Evolutionary conservation across 768 basidiomycete genomes (phyloP).

Genomic region (Termitomyces sp.): DNA sequence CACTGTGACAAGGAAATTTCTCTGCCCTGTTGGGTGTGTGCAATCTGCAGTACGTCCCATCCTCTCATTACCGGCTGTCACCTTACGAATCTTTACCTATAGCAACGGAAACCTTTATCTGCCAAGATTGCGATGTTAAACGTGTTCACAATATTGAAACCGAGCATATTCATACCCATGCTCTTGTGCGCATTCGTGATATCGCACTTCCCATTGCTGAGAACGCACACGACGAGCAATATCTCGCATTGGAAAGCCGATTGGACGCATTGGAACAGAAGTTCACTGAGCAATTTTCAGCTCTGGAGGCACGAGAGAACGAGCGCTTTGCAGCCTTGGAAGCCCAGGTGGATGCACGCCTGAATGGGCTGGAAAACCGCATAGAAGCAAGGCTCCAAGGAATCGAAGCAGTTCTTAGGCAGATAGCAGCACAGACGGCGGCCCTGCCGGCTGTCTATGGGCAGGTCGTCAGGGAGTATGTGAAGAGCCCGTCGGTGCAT

Average conservation of each 20-base stretch:
- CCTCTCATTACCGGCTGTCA: background rate
- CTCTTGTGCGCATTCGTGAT: constrained; percentile 26
- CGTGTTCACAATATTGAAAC: constrained; percentile 2
- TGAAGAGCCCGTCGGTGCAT: constrained; percentile 7
- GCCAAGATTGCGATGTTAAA: constrained; percentile 26
- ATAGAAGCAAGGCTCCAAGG: constrained; percentile 15
- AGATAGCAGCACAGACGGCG: constrained; percentile 23
- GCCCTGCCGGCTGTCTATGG: constrained; percentile 25
- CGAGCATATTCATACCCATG: constrained; percentile 18
- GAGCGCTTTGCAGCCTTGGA: constrained; percentile 24
- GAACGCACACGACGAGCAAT: constrained; percentile 22
- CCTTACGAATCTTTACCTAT: background rate
- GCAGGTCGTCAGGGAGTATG: constrained; percentile 19
- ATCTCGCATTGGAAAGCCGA: constrained; percentile 26
- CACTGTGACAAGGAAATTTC: constrained; percentile 14
- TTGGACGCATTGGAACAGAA: constrained; percentile 26
- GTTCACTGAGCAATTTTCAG: constrained; percentile 22
- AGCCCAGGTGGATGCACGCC: constrained; percentile 16
- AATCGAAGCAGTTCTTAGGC: constrained; percentile 20
- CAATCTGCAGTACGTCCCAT: constrained; percentile 12
- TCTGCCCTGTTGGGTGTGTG: constrained; percentile 20
- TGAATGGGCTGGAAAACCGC: constrained; percentile 6
- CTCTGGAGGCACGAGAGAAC: constrained; percentile 21
- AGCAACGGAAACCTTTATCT: constrained; percentile 31
- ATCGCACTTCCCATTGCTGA: constrained; percentile 14